Percentiles rank a stretch among this genome's conserved stretches.
Evolutionary conservation across 345 rosid genomes (phyloP).

Genomic region (Dipteronia dyeriana): DNA sequence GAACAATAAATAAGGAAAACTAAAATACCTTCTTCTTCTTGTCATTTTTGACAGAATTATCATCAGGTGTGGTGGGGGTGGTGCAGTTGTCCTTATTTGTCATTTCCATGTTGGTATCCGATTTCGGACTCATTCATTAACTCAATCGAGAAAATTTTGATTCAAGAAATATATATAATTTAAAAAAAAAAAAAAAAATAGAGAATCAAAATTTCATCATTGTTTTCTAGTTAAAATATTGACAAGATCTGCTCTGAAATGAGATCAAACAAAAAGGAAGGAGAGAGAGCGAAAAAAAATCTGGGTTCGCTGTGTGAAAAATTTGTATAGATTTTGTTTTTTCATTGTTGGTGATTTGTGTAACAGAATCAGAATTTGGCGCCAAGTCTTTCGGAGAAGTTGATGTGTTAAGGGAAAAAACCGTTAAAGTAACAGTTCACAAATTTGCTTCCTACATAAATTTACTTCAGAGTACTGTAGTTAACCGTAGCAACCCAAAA

Average conservation of each 20-base stretch:
- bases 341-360: slow-evolving; percentile 31
- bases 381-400: slow-evolving; percentile 64
- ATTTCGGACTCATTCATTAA: slow-evolving; percentile 34
- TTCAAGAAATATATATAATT: neutral
- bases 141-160: neutral
- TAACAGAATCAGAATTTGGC: slow-evolving; percentile 57
- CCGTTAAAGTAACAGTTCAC: slow-evolving; percentile 19
- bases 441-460: neutral
- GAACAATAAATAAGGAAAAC: neutral
- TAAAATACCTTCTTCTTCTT: slow-evolving; percentile 74
- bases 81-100: slow-evolving; percentile 30
- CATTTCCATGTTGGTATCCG: slow-evolving; percentile 29
- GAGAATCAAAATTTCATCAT: neutral
- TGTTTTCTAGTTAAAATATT: neutral
- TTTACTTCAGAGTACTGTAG: neutral
- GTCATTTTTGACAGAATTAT: slow-evolving; percentile 53
- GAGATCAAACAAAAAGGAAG: neutral
- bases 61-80: slow-evolving; percentile 23
- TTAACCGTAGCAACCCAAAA: neutral
- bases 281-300: neutral
- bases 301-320: slow-evolving; percentile 19
- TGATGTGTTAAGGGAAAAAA: slow-evolving; percentile 16
- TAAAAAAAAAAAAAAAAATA: no score
- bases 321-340: slow-evolving; percentile 2
- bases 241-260: neutral